Evolutionary conservation across 306 rosid genomes (phyloP).

Genomic region (Bauhinia variegata): DNA sequence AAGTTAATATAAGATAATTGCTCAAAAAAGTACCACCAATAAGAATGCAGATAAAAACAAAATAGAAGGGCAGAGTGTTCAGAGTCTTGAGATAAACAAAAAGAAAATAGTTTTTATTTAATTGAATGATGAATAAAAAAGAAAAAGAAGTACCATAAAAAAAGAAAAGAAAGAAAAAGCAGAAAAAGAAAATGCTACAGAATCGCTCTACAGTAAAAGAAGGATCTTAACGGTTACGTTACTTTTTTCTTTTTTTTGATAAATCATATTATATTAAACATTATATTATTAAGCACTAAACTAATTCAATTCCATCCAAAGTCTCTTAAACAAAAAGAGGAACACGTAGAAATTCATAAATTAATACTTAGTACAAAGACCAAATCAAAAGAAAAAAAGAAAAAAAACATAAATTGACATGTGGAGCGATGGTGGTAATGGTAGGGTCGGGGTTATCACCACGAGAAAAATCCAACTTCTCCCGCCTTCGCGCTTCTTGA

Average conservation of each 20-base stretch:
- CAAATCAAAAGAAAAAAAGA: neutral
- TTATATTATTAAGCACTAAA: no score
- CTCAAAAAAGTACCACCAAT: neutral
- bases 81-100: neutral
- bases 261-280: no score
- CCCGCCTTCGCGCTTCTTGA: constrained; percentile 65
- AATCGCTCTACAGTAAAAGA: neutral
- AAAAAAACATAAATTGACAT: constrained; percentile 15
- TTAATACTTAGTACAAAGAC: no score
- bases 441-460: constrained; percentile 63
- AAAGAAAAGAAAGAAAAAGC: no score
- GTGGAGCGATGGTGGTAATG: constrained; percentile 37
- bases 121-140: neutral
- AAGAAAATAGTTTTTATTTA: neutral
- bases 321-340: constrained; percentile 8
- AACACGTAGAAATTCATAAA: neutral
- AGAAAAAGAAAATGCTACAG: neutral
- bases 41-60: constrained; percentile 2
- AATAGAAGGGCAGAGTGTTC: constrained; percentile 8
- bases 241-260: no score
- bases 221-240: constrained; percentile 28
- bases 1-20: neutral
- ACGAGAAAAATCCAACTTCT: constrained; percentile 50
- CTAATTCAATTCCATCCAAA: no score
- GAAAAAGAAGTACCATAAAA: no score